Evolutionary conservation across 345 rosid genomes (phyloP).

Genomic region (Isatis tinctoria): DNA sequence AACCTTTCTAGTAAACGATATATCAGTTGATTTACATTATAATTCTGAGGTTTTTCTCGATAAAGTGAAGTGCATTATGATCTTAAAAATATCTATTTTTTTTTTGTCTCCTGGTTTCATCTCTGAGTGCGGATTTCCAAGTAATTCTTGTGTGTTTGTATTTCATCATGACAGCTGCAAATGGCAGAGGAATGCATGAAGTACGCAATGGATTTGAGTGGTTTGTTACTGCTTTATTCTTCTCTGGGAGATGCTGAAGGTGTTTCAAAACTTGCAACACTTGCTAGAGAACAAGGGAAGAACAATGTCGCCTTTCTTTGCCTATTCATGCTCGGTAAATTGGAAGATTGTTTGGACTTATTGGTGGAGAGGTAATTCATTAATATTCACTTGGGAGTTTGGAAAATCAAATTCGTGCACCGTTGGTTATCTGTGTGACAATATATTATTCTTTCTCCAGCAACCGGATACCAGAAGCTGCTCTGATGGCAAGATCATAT

Average conservation of each 20-base stretch:
- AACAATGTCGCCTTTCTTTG: slow-evolving; percentile 95
- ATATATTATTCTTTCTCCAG: slow-evolving; percentile 43
- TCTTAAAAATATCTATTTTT: not conserved
- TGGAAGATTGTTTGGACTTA: slow-evolving; percentile 92
- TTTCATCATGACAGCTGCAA: slow-evolving; percentile 60
- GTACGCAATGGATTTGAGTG: slow-evolving; percentile 91
- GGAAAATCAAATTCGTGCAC: not conserved
- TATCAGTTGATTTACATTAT: not conserved
- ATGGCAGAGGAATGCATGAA: slow-evolving; percentile 99
- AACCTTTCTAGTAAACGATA: not conserved
- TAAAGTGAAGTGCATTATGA: not conserved
- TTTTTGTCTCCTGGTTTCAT: slow-evolving; percentile 2
- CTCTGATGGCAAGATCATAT: slow-evolving; percentile 96
- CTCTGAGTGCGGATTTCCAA: not conserved
- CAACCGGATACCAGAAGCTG: slow-evolving; percentile 99
- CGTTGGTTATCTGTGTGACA: slow-evolving; percentile 10
- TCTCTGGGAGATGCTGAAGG: slow-evolving; percentile 98
- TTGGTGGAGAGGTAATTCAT: slow-evolving; percentile 79
- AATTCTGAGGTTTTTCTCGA: not conserved
- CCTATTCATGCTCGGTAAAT: slow-evolving; percentile 86
- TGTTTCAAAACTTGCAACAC: slow-evolving; percentile 66
- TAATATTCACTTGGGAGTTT: slow-evolving; percentile 9
- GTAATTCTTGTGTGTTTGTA: slow-evolving; percentile 6
- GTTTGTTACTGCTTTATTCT: slow-evolving; percentile 89
- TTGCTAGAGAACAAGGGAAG: slow-evolving; percentile 96